Percentiles rank a stretch among this genome's conserved stretches.
Evolutionary conservation across 2,329 filamentous ascomycete genomes (phyloP).

Genomic region (Xylariaceae sp.): DNA sequence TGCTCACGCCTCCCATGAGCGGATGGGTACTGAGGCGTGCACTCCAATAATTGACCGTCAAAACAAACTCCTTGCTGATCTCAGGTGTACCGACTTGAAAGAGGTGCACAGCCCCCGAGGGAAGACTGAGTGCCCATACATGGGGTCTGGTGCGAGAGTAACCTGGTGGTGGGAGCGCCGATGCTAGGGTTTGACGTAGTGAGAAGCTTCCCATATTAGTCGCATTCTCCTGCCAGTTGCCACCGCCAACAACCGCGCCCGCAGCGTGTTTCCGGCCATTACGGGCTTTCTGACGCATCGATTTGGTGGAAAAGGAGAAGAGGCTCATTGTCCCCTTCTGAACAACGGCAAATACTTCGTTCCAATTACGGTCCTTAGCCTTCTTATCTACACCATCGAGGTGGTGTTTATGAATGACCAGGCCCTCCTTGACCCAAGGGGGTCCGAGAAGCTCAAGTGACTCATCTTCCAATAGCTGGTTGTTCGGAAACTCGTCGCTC

Average conservation of each 20-base stretch:
- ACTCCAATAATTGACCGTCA: conserved; percentile 96
- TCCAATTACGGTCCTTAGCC: conserved; percentile 92
- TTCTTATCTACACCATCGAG: conserved; percentile 86
- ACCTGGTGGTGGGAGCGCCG: conserved; percentile 80
- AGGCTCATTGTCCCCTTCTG: conserved; percentile 92
- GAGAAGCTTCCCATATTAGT: conserved; percentile 84
- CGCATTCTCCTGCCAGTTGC: conserved; percentile 97
- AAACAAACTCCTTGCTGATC: conserved; percentile 91
- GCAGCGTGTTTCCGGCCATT: conserved; percentile 46
- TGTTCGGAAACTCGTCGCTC: conserved; percentile 57
- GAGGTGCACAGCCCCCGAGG: conserved; percentile 91
- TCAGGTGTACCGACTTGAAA: conserved; percentile 96
- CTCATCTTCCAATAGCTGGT: conserved; percentile 82
- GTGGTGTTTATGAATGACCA: conserved; percentile 94
- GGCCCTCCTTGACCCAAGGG: conserved; percentile 98
- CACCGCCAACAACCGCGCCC: conserved; percentile 76
- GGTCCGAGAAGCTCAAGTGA: conserved; percentile 85
- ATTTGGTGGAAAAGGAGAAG: conserved; percentile 90
- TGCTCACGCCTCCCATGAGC: conserved; percentile 86
- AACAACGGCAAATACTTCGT: conserved; percentile 90
- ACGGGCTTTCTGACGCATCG: conserved; percentile 61
- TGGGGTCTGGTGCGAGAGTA: conserved; percentile 88
- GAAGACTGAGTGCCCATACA: conserved; percentile 90
- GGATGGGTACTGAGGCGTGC: conserved; percentile 91
- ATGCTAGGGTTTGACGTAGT: conserved; percentile 87